Percentiles rank a stretch among this genome's conserved stretches.
These are phyloP conservation scores for Macrolepiota dolichaula DNA, from an alignment of 768 basidiomycete species.

Conservation along the genomic window DNA sequence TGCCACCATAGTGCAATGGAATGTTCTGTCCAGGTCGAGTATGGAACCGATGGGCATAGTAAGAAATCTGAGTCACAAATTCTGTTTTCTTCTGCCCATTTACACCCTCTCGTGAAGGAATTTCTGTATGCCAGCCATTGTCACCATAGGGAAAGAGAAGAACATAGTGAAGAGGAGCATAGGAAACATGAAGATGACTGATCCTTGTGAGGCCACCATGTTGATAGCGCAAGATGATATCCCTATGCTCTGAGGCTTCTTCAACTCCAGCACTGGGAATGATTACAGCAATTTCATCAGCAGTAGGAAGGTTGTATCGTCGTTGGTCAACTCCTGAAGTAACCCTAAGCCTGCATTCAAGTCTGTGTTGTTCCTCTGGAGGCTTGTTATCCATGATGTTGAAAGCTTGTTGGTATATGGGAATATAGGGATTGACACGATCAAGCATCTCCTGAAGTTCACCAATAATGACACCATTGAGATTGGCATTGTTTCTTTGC, in stretches of 20 bases:
- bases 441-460: conserved; percentile 14
- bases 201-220: conserved; percentile 24
- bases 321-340: conserved; percentile 24
- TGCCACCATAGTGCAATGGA: conserved; percentile 30
- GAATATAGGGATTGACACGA: conserved; percentile 4
- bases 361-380: no score
- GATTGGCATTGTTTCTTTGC: neutral
- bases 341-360: conserved; percentile 13
- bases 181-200: conserved; percentile 30
- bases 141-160: conserved; percentile 39
- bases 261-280: conserved; percentile 28
- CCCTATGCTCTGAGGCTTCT: conserved; percentile 15
- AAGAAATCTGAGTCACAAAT: conserved; percentile 19
- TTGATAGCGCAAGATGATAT: conserved; percentile 31
- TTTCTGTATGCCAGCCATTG: conserved; percentile 42
- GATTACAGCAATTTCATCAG: conserved; percentile 33
- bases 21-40: conserved; percentile 11
- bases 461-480: conserved; percentile 5
- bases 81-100: conserved; percentile 24
- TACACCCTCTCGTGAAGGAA: conserved; percentile 21
- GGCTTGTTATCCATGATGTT: neutral
- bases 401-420: conserved; percentile 14
- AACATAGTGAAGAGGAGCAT: conserved; percentile 38
- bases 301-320: conserved; percentile 41
- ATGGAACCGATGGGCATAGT: conserved; percentile 1